A percentile compares a stretch with the other conserved stretches of the same genome.
These are phyloP conservation scores for Cenococcum geophilum DNA, from an alignment of 495 filamentous ascomycete species.

Conservation along the genomic window DNA sequence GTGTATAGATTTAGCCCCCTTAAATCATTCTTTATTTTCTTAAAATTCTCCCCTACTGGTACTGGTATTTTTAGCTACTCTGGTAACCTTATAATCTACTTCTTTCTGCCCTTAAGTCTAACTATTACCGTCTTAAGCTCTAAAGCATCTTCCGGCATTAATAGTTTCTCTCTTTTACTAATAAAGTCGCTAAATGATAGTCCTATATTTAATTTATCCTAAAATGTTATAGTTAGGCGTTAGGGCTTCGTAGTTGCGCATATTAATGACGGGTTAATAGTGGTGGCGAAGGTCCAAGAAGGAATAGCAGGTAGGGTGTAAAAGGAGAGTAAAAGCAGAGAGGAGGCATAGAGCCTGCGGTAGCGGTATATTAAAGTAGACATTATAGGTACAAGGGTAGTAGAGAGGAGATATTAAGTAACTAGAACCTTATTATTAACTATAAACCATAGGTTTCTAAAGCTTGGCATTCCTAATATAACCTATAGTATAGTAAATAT, in stretches of 20 bases:
- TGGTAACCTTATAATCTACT: slow-evolving; percentile 84
- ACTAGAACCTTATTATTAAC: background rate
- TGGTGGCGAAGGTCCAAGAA: background rate
- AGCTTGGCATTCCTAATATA: background rate
- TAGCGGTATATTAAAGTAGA: background rate
- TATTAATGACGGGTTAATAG: background rate
- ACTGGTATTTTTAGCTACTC: slow-evolving; percentile 96
- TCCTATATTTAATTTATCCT: slow-evolving; percentile 48
- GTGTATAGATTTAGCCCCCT: slow-evolving; percentile 86
- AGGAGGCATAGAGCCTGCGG: background rate
- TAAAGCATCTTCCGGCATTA: slow-evolving; percentile 53
- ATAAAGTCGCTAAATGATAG: slow-evolving; percentile 85
- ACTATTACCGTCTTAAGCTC: slow-evolving; percentile 70
- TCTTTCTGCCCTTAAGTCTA: slow-evolving; percentile 72
- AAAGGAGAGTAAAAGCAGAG: background rate
- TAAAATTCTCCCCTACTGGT: slow-evolving; percentile 76
- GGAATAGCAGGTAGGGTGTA: background rate
- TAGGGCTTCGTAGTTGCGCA: background rate
- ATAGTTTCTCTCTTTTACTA: slow-evolving; percentile 46
- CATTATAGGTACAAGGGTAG: background rate
- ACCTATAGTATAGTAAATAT: too few relatives aligned
- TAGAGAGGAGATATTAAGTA: background rate
- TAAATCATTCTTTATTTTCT: slow-evolving; percentile 88
- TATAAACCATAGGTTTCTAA: background rate
- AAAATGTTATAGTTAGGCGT: background rate